Evolutionary conservation across 2,329 filamentous ascomycete species (phyloP), one percentile per base, ranked within the genome.

Genomic region (Sclerotinia glacialis): DNA sequence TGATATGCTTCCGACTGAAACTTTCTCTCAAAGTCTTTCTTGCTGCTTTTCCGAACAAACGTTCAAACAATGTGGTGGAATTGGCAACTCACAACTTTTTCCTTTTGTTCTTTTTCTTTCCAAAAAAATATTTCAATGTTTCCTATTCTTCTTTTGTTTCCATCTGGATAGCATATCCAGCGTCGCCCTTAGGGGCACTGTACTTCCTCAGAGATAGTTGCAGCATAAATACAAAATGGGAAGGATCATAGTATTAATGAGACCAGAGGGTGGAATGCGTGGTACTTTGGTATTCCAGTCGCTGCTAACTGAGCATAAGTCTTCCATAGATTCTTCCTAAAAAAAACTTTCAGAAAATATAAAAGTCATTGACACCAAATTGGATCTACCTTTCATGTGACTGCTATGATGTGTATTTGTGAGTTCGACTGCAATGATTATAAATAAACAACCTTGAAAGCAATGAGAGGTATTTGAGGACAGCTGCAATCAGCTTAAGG

Each of bases 151-250:
- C 34, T 49, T 65, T 21, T 67, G 14, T 42, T 63, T 53, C 11
- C 3, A n/a, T 40, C 34, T 63, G 47, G 60, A 49, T 37, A 49
- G 3, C 37, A 9, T 26, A 42, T 40, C 47, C 23, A 53, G 47
- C 60, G 47, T 53, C 60, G 46, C 34, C 47, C 7, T 63, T 53
- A 42, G 47, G 49, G 60, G 47, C 47, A 63, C 49, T 63, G 31
- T 52, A 42, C 18, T 53, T 53, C 49, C 42, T 53, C 37, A 63
- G 16, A 14, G 56, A 59, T 21, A 63, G 47, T 63, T 63, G 26
- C 49, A 52, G 60, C 60, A 63, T 50, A 53, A 53, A 63, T 31
- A 63, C 31, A 53, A 31, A 11, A 42, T n/a, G 23, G 37, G 34
- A 53, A 58, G n/a, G 23, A 40, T 63, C 44, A 37, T 37, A n/a